These are phyloP conservation scores for Volvox africanus DNA, from an alignment of 139 green algal species.

Conservation along the genomic window DNA sequence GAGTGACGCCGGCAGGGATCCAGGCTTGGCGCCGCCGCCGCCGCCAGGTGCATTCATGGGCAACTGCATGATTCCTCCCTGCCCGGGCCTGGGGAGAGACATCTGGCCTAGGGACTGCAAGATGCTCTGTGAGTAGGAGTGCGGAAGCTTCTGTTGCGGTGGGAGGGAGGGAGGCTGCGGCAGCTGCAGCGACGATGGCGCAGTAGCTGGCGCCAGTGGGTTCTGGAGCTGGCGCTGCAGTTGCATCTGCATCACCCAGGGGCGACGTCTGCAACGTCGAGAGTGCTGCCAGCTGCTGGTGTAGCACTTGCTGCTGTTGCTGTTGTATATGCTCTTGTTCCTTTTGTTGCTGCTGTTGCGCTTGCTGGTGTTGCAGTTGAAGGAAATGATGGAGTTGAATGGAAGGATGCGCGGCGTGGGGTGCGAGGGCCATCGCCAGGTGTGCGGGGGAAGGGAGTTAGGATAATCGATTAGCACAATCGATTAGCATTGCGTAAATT, in stretches of 20 bases:
- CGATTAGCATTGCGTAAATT: too few relatives aligned
- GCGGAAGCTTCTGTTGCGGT: neutral
- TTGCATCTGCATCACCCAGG: neutral
- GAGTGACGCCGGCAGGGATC: neutral
- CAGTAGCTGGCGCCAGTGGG: neutral
- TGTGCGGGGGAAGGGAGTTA: neutral
- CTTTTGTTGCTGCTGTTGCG: conserved; percentile 13
- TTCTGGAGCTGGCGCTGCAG: conserved; percentile 10
- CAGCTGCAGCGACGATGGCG: neutral
- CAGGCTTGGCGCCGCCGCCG: too few relatives aligned
- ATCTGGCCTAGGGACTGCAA: neutral
- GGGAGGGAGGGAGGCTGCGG: neutral
- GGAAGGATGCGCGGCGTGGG: neutral
- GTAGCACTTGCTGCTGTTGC: conserved; percentile 6
- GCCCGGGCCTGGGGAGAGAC: neutral
- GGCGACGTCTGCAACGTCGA: conserved; percentile 1
- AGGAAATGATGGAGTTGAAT: conserved; percentile 51
- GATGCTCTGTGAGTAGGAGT: neutral
- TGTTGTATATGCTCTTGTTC: too few relatives aligned
- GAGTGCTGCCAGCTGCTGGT: conserved; percentile 16
- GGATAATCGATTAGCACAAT: too few relatives aligned
- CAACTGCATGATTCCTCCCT: neutral
- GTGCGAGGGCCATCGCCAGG: neutral
- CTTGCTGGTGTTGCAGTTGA: conserved; percentile 32
- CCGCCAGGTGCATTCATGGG: neutral